Conservation (phyloP, 768 basidiomycete genomes). For the Paxillus ammoniavirescens region DNA sequence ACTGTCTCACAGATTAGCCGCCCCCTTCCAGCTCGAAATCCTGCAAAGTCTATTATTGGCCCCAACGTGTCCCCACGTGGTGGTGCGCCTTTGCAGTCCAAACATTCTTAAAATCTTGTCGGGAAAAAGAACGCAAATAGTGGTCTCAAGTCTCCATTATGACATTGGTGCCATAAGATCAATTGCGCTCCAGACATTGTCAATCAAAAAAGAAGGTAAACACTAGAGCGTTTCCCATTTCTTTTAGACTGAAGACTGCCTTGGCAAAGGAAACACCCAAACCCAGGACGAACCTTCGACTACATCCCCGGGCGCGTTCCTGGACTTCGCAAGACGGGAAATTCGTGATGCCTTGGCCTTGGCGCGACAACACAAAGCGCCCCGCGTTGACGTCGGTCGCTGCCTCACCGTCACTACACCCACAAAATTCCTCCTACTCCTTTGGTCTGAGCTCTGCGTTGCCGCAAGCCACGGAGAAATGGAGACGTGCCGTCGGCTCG, state of each 20-base stretch:
- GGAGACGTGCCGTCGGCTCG: conserved; percentile 62
- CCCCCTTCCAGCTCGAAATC: conserved; percentile 57
- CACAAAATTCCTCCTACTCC: conserved; percentile 56
- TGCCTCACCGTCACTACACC: conserved; percentile 61
- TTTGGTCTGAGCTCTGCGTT: conserved; percentile 67
- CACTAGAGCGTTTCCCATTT: neutral
- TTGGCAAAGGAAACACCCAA: conserved; percentile 15
- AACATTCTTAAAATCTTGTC: conserved; percentile 47
- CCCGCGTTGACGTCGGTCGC: conserved; percentile 62
- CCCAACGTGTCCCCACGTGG: conserved; percentile 59
- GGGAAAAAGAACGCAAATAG: conserved; percentile 36
- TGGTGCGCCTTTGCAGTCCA: conserved; percentile 62
- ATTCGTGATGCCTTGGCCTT: conserved; percentile 55
- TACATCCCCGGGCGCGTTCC: conserved; percentile 36
- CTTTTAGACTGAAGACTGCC: neutral
- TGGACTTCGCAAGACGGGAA: conserved; percentile 54
- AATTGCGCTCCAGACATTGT: conserved; percentile 38
- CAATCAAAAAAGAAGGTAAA: conserved; percentile 38
- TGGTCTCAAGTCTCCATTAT: conserved; percentile 28
- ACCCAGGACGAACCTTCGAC: conserved; percentile 16
- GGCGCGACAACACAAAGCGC: conserved; percentile 61
- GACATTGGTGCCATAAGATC: conserved; percentile 40
- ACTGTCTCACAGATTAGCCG: conserved; percentile 39
- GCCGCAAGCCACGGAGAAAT: conserved; percentile 56
- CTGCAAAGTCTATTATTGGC: conserved; percentile 67